Evolutionary conservation across 2,329 filamentous ascomycete species (phyloP).

Genomic region (Dothidotthia symphoricarpi): DNA sequence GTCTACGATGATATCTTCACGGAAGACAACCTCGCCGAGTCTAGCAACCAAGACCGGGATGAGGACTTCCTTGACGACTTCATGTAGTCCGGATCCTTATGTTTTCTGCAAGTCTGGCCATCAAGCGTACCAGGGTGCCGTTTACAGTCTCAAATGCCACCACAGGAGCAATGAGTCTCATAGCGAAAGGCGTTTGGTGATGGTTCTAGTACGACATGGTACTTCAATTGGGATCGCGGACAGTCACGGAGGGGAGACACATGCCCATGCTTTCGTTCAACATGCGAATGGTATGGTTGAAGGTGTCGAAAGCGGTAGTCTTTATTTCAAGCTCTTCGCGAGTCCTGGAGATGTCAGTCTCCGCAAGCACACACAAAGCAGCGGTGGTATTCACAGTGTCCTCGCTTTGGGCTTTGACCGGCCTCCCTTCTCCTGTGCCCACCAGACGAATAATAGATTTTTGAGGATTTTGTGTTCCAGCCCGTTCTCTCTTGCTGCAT

Average conservation of each 20-base stretch:
- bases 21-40: constrained; percentile 72
- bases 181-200: constrained; percentile 8
- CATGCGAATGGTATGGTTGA: constrained; percentile 69
- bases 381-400: constrained; percentile 15
- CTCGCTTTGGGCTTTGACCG: constrained; percentile 30
- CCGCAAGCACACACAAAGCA: background rate
- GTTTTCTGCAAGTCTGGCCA: background rate
- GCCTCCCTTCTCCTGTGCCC: constrained; percentile 40
- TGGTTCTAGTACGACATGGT: constrained; percentile 1
- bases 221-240: constrained; percentile 27
- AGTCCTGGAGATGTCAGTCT: constrained; percentile 16
- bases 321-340: constrained; percentile 32
- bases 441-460: constrained; percentile 59
- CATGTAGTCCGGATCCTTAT: constrained; percentile 22
- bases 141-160: background rate
- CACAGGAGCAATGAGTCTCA: too few species aligned
- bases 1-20: constrained; percentile 91
- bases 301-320: constrained; percentile 55
- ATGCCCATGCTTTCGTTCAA: constrained; percentile 71
- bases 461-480: constrained; percentile 71
- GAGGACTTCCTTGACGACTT: constrained; percentile 87
- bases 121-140: background rate
- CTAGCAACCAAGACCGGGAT: constrained; percentile 82
- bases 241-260: constrained; percentile 47
- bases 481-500: constrained; percentile 62